These are phyloP conservation scores for Magnolia sinica DNA, from an alignment of 164 flowering plant genomes.

Conservation along the genomic window DNA sequence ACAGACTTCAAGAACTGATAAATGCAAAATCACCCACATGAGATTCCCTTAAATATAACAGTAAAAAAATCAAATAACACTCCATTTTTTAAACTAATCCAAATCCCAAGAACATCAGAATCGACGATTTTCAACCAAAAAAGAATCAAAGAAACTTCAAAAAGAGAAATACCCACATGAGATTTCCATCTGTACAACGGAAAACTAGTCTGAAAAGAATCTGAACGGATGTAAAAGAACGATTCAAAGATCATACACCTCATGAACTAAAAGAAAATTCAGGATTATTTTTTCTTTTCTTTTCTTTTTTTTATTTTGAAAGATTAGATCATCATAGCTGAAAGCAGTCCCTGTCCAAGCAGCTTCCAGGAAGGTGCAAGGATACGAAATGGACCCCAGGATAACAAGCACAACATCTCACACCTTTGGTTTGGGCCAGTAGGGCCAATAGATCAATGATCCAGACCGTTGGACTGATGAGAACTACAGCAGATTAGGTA, in stretches of 20 bases:
- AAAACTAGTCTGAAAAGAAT: not conserved
- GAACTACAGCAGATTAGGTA: too few relatives aligned
- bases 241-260: not conserved
- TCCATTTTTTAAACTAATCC: not conserved
- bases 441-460: too few relatives aligned
- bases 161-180: not conserved
- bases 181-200: not conserved
- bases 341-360: not conserved
- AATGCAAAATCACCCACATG: not conserved
- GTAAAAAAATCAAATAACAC: not conserved
- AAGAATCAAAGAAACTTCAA: not conserved
- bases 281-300: not conserved
- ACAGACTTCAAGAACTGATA: not conserved
- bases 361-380: not conserved
- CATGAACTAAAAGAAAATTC: not conserved
- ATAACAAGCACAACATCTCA: not conserved
- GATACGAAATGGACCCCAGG: not conserved
- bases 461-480: too few relatives aligned
- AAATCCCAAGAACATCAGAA: not conserved
- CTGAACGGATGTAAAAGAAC: not conserved
- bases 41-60: not conserved
- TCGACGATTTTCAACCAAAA: not conserved
- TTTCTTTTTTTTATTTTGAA: too few relatives aligned
- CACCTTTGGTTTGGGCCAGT: too few relatives aligned
- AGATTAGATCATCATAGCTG: not conserved